A percentile compares a stretch with the other conserved stretches of the same genome.
Evolutionary conservation across 441 rosid species (phyloP).

Genomic region (Populus hybrid): DNA sequence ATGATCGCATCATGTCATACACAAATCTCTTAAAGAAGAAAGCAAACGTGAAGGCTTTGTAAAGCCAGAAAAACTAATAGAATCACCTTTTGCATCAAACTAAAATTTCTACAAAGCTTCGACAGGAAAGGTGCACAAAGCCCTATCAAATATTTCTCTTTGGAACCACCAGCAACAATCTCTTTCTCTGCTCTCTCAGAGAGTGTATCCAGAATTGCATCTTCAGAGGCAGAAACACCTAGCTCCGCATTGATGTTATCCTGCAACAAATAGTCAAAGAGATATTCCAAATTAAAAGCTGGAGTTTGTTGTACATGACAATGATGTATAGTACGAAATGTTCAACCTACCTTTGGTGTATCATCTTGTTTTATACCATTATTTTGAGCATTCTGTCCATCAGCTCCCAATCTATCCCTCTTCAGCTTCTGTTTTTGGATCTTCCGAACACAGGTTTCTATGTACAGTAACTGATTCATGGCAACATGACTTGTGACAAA

Average conservation of each 20-base stretch:
- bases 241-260: conserved; percentile 86
- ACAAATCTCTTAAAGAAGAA: not conserved
- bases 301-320: not conserved
- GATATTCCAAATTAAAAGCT: not conserved
- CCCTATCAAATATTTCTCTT: conserved; percentile 74
- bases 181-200: conserved; percentile 92
- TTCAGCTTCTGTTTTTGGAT: conserved; percentile 74
- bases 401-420: conserved; percentile 46
- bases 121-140: conserved; percentile 78
- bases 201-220: conserved; percentile 77
- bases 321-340: not conserved
- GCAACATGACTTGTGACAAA: conserved; percentile 86
- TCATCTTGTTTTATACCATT: conserved; percentile 18
- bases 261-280: conserved; percentile 41
- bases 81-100: conserved; percentile 80
- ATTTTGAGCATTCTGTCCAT: conserved; percentile 31
- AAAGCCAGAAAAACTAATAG: not conserved
- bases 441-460: conserved; percentile 83
- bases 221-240: conserved; percentile 96
- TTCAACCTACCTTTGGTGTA: conserved; percentile 47
- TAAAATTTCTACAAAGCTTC: conserved; percentile 87
- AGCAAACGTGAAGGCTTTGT: conserved; percentile 1
- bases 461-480: conserved; percentile 91
- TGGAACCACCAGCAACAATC: conserved; percentile 67
- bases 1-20: not conserved